Base-by-base conservation (phyloP, 2,329 filamentous ascomycete species). In the Didymella lethalis region DNA sequence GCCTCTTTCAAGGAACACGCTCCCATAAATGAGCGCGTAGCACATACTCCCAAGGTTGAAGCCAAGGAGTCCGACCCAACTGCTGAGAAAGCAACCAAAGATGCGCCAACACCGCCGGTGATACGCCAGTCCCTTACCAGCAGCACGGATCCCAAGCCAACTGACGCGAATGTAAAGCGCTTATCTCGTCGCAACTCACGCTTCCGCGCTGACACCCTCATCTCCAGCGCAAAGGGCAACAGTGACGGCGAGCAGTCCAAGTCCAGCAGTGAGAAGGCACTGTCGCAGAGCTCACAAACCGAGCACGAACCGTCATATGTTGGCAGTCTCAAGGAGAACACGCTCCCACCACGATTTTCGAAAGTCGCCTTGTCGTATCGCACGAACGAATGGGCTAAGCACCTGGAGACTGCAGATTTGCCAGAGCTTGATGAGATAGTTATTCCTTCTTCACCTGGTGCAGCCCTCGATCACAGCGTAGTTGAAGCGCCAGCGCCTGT, bases 331-430 rank as follows among this genome's bases (percentile, higher is more conserved):
- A 61, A 62, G 7, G 63, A 68, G 7, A 86, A 87, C 3, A 83
- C 83, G 11, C 83, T 96, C 10, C 91, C 91, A 0, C 80, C 83
- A n/a, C 86, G 87, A 12, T 77, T 93, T 32, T 95, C 93, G 1
- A 89, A 86, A 61, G 85, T 96, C 8, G 90, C 93, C 1, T 81
- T 92, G 74, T 91, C 90, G 0, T 96, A 95, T 72, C 87, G 94
- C 57, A 97, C 93, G 1, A 96, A 96, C 64, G 94, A 98, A 78
- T 98, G 94, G 94, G 92, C 93, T 0, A 97, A 97, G 75, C 92
- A 97, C 75, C 82, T 97, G 11, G 87, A 88, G 63, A 81, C 85
- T 41, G 93, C 94, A 7, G 93, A 97, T 16, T 79, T 81, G 5
- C 92, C 92, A 1, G 85, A 88, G 47, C 76, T 84, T 0, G 88